Percentiles rank a stretch among this genome's conserved stretches.
Evolutionary conservation across 179 eudicot species (phyloP).

Genomic region (Carnegiea gigantea): DNA sequence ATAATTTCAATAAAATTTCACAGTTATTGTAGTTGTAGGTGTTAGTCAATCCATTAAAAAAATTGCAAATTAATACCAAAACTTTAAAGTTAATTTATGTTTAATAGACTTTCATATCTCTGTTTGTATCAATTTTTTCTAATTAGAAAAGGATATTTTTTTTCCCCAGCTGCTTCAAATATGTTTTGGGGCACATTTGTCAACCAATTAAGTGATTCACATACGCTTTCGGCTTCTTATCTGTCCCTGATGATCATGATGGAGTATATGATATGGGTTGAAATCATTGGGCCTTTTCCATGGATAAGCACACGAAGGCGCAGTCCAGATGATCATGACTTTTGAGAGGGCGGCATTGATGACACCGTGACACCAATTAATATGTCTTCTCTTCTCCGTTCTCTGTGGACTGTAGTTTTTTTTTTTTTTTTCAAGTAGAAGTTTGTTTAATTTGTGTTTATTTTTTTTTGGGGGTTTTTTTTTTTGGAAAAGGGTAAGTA

Average conservation of each 20-base stretch:
- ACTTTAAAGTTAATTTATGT: no score
- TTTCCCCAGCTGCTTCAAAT: no score
- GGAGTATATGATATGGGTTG: neutral
- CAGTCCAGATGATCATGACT: neutral
- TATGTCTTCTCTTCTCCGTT: neutral
- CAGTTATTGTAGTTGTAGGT: no score
- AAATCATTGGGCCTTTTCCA: neutral
- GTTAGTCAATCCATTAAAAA: no score
- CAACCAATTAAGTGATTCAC: neutral
- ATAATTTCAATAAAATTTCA: no score
- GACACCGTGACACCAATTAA: neutral
- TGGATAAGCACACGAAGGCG: neutral
- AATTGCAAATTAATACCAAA: no score
- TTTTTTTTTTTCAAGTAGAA: neutral
- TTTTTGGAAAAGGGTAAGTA: no score
- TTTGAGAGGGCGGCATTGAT: neutral
- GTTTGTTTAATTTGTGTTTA: neutral
- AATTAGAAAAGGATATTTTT: no score
- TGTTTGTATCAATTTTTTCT: no score
- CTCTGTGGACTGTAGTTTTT: neutral
- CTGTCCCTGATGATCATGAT: neutral
- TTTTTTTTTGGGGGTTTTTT: no score
- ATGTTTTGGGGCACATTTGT: neutral
- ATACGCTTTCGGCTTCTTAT: neutral
- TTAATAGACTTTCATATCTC: no score